A percentile compares a stretch with the other conserved stretches of the same genome.
Evolutionary conservation across 2,329 filamentous ascomycete genomes (phyloP).

Genomic region (Talaromyces verruculosus): DNA sequence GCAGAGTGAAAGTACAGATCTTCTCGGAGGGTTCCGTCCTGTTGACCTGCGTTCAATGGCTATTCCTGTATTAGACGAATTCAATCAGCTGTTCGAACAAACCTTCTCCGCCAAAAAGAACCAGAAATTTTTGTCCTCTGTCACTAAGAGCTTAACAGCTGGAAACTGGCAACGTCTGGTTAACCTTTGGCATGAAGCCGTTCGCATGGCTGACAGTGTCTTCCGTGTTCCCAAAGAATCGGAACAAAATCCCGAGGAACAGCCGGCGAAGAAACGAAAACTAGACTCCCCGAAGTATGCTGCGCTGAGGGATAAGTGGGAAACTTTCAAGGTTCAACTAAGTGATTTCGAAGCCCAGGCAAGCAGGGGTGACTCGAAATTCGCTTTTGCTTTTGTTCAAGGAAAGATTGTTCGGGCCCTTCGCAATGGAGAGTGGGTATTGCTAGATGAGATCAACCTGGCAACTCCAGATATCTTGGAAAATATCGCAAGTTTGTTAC

Average conservation of each 20-base stretch:
- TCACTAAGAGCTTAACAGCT: slow-evolving; percentile 75
- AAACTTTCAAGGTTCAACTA: slow-evolving; percentile 71
- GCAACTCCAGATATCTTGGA: slow-evolving; percentile 93
- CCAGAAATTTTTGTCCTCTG: slow-evolving; percentile 76
- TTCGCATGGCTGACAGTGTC: slow-evolving; percentile 79
- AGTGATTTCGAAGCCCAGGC: slow-evolving; percentile 75
- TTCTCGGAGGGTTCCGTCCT: slow-evolving; percentile 94
- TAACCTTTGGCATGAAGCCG: slow-evolving; percentile 82
- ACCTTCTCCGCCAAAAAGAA: slow-evolving; percentile 91
- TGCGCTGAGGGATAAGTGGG: slow-evolving; percentile 71
- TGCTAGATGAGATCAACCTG: slow-evolving; percentile 95
- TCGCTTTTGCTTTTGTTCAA: slow-evolving; percentile 94
- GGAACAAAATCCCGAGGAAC: slow-evolving; percentile 49
- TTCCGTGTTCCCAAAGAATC: slow-evolving; percentile 55
- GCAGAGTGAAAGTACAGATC: slow-evolving; percentile 94
- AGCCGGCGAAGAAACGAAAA: slow-evolving; percentile 71
- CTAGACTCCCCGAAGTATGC: slow-evolving; percentile 54
- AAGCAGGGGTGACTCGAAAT: slow-evolving; percentile 70
- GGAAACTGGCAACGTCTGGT: slow-evolving; percentile 85
- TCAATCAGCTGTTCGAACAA: slow-evolving; percentile 81
- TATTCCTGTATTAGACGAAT: slow-evolving; percentile 88
- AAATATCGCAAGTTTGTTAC: slow-evolving; percentile 83
- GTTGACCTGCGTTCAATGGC: slow-evolving; percentile 86
- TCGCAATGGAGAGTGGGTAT: slow-evolving; percentile 92
- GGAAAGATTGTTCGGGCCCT: slow-evolving; percentile 96